Evolutionary conservation across 176 grass and related monocot species (phyloP), one percentile per base, ranked within the genome.

Genomic region (Musa schizocarpa): DNA sequence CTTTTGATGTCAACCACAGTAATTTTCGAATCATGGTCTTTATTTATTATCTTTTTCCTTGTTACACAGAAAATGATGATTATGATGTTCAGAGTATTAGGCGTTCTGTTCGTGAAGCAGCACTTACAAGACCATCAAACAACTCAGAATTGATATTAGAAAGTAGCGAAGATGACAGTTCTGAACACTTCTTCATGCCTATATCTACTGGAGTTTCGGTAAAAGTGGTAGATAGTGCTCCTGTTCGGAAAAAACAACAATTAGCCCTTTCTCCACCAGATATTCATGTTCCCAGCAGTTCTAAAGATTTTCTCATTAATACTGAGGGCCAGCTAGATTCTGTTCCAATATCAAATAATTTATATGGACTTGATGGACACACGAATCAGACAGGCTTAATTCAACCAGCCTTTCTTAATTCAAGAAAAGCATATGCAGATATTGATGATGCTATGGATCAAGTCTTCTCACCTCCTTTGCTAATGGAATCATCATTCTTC

Each of bases 181-280:
- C 96, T 50, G 82, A 91, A 76, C 90, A 99, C 76, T 99, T 95
- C 77, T 99, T 95, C 79, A 88, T 92, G 79, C 88, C 96, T 2
- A 16, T 95, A 3, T 86, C 86, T 51, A 75, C 85, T 76, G 68
- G 65, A 74, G 59, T 63, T 74, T 71, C 88, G 56, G 80, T 69
- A 72, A 88, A 89, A 55, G 87, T 86, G 68, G 69, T 88, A 65
- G 83, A 82, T 89, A 74, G 76, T 3, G 55, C 71, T 25, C 62
- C 68, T 50, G 86, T 89, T 85, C 76, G 65, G 50, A 81, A 79
- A 73, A 95, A 92, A 78, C 86, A 89, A 74, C 85, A 52, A 71
- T 74, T 82, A 74, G 69, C 63, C 81, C 79, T 86, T 54, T 81
- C 58, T 0, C 85, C 78, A 3, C 69, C 91, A 50, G 85, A 86